phyloP scores from a whole-genome alignment of 2,329 filamentous ascomycete genomes.

The Colletotrichum aenigma region DNA sequence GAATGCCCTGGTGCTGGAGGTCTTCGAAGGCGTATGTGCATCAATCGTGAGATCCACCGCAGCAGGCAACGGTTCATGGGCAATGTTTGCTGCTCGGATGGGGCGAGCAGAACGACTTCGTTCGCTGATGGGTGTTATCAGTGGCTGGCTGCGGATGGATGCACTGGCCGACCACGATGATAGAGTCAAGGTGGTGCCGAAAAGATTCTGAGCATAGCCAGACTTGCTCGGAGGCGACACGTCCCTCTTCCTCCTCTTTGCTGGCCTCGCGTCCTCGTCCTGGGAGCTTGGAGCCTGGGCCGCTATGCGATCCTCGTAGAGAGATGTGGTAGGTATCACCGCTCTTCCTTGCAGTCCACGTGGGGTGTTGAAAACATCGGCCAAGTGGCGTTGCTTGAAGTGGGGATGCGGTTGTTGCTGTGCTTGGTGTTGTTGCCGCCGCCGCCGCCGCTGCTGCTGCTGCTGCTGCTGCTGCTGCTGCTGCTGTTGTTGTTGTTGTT shows the following conservation, averaged over 20 bases:
- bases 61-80: neutral
- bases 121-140: neutral
- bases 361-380: conserved; percentile 67
- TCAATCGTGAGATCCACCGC: neutral
- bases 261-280: conserved; percentile 29
- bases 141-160: neutral
- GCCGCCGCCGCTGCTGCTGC: neutral
- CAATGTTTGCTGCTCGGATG: neutral
- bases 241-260: conserved; percentile 46
- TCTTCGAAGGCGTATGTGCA: neutral
- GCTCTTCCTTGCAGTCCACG: conserved; percentile 46
- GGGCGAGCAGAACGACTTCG: neutral
- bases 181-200: conserved; percentile 51
- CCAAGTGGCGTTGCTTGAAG: conserved; percentile 43
- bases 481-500: neutral
- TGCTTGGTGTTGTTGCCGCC: neutral
- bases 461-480: neutral
- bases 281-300: conserved; percentile 26
- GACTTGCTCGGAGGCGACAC: conserved; percentile 45
- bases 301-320: conserved; percentile 63
- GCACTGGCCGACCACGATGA: conserved; percentile 16
- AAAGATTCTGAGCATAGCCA: conserved; percentile 56
- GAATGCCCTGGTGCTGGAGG: neutral
- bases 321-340: conserved; percentile 60
- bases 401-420: conserved; percentile 19